phyloP scores from a whole-genome alignment of 345 rosid species.

The Tarenaya hassleriana region DNA sequence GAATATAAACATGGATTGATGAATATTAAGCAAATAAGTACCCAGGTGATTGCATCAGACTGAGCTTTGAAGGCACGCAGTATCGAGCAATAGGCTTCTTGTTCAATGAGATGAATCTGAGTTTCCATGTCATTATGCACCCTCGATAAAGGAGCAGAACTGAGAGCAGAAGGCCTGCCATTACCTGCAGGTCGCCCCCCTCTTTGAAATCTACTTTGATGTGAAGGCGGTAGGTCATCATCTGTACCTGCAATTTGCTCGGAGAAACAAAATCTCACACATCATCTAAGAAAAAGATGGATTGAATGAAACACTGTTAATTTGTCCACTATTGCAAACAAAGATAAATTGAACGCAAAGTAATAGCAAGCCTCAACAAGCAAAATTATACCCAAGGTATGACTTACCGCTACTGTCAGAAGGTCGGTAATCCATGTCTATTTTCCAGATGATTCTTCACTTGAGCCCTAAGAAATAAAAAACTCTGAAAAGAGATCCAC shows the following conservation, averaged over 20 bases:
- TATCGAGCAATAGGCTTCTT: conserved; percentile 81
- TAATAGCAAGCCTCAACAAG: neutral
- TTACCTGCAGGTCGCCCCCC: conserved; percentile 64
- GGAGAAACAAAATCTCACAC: conserved; percentile 9
- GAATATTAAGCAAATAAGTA: conserved; percentile 28
- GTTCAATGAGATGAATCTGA: conserved; percentile 85
- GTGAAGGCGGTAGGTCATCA: conserved; percentile 96
- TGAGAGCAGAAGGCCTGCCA: conserved; percentile 70
- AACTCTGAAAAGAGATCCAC: conserved; percentile 11
- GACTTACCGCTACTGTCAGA: conserved; percentile 72
- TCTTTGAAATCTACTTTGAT: conserved; percentile 81
- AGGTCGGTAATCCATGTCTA: conserved; percentile 49
- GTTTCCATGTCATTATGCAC: conserved; percentile 79
- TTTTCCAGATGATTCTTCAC: conserved; percentile 15
- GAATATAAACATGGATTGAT: conserved; percentile 6
- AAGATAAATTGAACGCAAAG: neutral
- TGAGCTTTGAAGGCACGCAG: conserved; percentile 97
- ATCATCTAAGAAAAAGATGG: conserved; percentile 10
- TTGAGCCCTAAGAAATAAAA: conserved; percentile 9
- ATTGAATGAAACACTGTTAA: neutral
- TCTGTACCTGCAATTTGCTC: conserved; percentile 68
- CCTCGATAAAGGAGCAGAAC: conserved; percentile 57
- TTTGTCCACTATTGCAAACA: neutral
- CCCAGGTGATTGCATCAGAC: conserved; percentile 98
- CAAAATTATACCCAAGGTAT: neutral